Conservation (phyloP, 73 alveolate species). For the Breviolum minutum region DNA sequence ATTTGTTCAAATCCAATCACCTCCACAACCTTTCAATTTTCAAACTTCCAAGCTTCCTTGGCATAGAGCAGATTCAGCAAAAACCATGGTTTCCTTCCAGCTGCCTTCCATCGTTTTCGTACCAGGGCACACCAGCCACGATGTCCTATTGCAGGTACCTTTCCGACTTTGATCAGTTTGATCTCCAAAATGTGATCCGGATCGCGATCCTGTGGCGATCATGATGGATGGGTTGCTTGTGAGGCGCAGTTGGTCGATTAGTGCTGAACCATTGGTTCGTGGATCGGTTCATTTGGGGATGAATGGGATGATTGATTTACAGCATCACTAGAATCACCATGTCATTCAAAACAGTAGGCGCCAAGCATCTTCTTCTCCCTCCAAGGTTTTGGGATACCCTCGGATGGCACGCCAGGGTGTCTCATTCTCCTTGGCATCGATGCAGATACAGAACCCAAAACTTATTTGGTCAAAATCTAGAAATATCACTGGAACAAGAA, state of each 20-base stretch:
- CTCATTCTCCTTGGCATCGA: slow-evolving; percentile 38
- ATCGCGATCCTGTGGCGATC: slow-evolving; percentile 44
- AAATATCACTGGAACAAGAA: too few species aligned
- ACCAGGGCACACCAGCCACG: slow-evolving; percentile 93
- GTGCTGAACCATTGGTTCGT: too few species aligned
- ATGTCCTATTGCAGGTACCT: slow-evolving; percentile 17
- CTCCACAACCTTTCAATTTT: not conserved
- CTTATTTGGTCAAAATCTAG: too few species aligned
- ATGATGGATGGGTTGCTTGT: too few species aligned
- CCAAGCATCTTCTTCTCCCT: slow-evolving; percentile 50
- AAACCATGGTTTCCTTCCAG: slow-evolving; percentile 80
- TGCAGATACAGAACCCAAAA: not conserved
- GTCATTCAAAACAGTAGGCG: not conserved
- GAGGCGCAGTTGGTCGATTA: too few species aligned
- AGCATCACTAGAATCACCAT: not conserved
- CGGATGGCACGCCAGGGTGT: slow-evolving; percentile 91
- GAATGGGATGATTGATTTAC: not conserved
- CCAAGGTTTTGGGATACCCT: slow-evolving; percentile 69
- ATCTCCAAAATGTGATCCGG: slow-evolving; percentile 87
- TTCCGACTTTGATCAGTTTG: slow-evolving; percentile 82
- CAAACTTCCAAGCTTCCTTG: not conserved
- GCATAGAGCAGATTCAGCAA: slow-evolving; percentile 78
- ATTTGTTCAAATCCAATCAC: not conserved
- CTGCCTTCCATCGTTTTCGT: slow-evolving; percentile 75
- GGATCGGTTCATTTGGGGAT: too few species aligned